phyloP scores from a whole-genome alignment of 2,329 filamentous ascomycete genomes.

The Remersonia thermophila region DNA sequence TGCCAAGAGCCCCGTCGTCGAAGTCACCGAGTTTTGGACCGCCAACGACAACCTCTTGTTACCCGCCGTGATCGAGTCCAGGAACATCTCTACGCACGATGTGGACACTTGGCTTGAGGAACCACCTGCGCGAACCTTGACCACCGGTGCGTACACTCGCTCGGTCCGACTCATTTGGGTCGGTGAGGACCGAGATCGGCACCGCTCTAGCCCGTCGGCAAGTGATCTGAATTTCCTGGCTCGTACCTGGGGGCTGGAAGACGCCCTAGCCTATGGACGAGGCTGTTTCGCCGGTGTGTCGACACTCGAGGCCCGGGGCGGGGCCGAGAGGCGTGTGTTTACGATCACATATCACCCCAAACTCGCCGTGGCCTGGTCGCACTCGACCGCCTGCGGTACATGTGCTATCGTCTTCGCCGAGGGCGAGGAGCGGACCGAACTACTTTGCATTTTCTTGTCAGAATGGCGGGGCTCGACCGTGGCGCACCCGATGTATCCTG shows the following conservation, averaged over 20 bases:
- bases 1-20: conserved; percentile 9
- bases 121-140: conserved; percentile 4
- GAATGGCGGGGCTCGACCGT: conserved; percentile 20
- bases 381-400: conserved; percentile 15
- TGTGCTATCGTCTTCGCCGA: conserved; percentile 23
- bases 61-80: conserved; percentile 1
- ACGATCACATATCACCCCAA: conserved; percentile 28
- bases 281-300: conserved; percentile 25
- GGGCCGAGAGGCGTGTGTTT: conserved; percentile 15
- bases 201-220: conserved; percentile 7
- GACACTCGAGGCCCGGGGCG: conserved; percentile 13
- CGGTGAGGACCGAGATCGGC: conserved; percentile 3
- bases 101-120: conserved; percentile 14
- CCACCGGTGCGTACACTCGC: conserved; percentile 2
- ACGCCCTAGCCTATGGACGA: conserved; percentile 20
- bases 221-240: conserved; percentile 6
- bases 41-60: conserved; percentile 2
- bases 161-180: conserved; percentile 11
- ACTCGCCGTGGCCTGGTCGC: conserved; percentile 26
- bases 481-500: conserved; percentile 24
- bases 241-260: conserved; percentile 6
- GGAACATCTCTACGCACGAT: conserved; percentile 5
- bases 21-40: conserved; percentile 15
- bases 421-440: conserved; percentile 16
- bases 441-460: conserved; percentile 17